Conservation (phyloP, 2,329 filamentous ascomycete genomes). For the Peltaster fructicola region DNA sequence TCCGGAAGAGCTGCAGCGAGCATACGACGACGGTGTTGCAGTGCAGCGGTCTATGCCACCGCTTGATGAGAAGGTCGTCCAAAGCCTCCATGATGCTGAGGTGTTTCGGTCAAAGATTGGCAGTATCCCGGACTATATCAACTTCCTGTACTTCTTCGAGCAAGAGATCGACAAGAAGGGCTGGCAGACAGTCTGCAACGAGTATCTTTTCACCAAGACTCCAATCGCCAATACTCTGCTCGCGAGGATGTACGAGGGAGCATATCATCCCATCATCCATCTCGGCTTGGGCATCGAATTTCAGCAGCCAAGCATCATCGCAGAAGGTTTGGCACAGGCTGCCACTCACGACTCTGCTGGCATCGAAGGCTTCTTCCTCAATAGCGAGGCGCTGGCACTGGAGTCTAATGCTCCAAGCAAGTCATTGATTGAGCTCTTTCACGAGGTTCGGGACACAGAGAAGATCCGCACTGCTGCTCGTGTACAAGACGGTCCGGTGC, state of each 20-base stretch:
- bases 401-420: constrained; percentile 9
- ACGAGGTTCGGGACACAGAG: constrained; percentile 38
- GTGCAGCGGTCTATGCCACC: constrained; percentile 42
- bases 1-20: constrained; percentile 39
- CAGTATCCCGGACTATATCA: constrained; percentile 46
- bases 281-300: constrained; percentile 75
- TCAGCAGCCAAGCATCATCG: constrained; percentile 61
- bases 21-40: constrained; percentile 44
- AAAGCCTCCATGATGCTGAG: constrained; percentile 39
- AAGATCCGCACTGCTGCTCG: constrained; percentile 36
- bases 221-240: constrained; percentile 51
- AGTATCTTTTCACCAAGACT: constrained; percentile 52
- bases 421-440: constrained; percentile 41
- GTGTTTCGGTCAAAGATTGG: constrained; percentile 44
- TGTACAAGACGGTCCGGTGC: constrained; percentile 28
- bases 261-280: constrained; percentile 69
- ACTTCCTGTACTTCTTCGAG: constrained; percentile 64
- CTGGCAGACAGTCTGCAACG: constrained; percentile 43
- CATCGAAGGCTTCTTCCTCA: constrained; percentile 36
- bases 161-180: constrained; percentile 47
- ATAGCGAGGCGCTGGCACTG: constrained; percentile 32
- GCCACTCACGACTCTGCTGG: constrained; percentile 44
- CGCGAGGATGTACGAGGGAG: constrained; percentile 47
- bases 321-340: constrained; percentile 61
- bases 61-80: constrained; percentile 31